Conservation (phyloP, 2,329 filamentous ascomycete species). For the Cercospora sesami region DNA sequence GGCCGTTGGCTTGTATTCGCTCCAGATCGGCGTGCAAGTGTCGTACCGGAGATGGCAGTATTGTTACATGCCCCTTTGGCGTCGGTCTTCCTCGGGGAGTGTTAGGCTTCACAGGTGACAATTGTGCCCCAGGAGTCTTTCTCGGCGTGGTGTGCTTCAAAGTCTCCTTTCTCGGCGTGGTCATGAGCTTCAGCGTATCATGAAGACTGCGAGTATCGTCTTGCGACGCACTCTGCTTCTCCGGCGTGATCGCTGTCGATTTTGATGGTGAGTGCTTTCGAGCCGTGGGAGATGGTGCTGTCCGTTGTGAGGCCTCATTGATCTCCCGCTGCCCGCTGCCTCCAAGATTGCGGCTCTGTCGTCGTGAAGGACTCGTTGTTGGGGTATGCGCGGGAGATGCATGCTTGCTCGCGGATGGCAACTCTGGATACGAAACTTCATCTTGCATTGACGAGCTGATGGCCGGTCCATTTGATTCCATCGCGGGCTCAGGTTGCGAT, state of each 20-base stretch:
- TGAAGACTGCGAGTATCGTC: conserved; percentile 32
- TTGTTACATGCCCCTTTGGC: conserved; percentile 29
- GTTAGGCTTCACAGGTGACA: conserved; percentile 45
- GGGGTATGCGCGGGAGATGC: conserved; percentile 23
- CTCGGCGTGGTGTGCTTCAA: conserved; percentile 44
- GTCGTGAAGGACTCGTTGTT: conserved; percentile 25
- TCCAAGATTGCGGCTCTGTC: conserved; percentile 8
- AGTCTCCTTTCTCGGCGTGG: conserved; percentile 51
- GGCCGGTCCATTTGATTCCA: background rate
- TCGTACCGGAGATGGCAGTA: conserved; percentile 29
- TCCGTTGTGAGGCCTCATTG: conserved; percentile 25
- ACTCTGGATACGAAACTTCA: conserved; percentile 26
- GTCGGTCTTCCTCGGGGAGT: conserved; percentile 37
- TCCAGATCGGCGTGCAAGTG: conserved; percentile 35
- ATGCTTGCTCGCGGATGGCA: conserved; percentile 23
- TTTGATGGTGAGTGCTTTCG: conserved; percentile 34
- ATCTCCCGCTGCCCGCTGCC: conserved; percentile 11
- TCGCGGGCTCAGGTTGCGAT: background rate
- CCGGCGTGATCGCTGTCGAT: conserved; percentile 19
- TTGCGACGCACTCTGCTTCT: conserved; percentile 23
- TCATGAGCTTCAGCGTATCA: conserved; percentile 50
- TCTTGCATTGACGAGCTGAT: conserved; percentile 22
- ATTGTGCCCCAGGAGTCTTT: conserved; percentile 41
- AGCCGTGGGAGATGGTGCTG: conserved; percentile 31
- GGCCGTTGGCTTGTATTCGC: conserved; percentile 20